A percentile compares a stretch with the other conserved stretches of the same genome.
phyloP scores from a whole-genome alignment of 2,329 filamentous ascomycete genomes.

The Alternaria brassicicola region DNA sequence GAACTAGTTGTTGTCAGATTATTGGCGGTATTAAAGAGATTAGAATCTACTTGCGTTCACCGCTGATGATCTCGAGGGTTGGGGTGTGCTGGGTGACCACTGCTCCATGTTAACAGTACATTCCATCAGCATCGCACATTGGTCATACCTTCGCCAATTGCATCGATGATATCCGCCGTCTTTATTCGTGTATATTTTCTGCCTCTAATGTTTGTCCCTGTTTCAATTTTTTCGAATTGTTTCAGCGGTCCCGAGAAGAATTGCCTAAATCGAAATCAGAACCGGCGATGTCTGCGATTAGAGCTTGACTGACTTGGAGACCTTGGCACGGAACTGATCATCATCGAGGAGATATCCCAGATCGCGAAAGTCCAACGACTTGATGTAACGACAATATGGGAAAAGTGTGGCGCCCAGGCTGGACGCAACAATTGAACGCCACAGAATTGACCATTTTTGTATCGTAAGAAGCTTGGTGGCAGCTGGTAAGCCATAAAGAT shows the following conservation, averaged over 20 bases:
- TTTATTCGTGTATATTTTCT: conserved; percentile 47
- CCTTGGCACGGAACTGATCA: conserved; percentile 62
- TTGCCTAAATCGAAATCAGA: conserved; percentile 42
- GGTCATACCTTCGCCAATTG: conserved; percentile 55
- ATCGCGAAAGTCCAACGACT: conserved; percentile 67
- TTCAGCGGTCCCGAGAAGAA: conserved; percentile 60
- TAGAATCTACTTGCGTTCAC: conserved; percentile 50
- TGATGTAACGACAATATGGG: conserved; percentile 73
- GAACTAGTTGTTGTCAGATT: conserved; percentile 47
- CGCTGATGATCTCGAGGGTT: conserved; percentile 65
- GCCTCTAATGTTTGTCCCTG: conserved; percentile 29
- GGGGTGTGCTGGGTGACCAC: conserved; percentile 56
- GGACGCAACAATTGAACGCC: conserved; percentile 72
- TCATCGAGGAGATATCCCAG: conserved; percentile 65
- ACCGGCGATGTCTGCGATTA: neutral
- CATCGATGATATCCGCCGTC: conserved; percentile 52
- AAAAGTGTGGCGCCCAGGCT: conserved; percentile 66
- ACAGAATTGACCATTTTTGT: conserved; percentile 67
- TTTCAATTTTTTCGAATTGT: conserved; percentile 48
- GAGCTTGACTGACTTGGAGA: conserved; percentile 57
- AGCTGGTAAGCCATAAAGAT: conserved; percentile 39
- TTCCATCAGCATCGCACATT: neutral
- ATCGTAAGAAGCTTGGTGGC: conserved; percentile 54
- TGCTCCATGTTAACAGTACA: conserved; percentile 28
- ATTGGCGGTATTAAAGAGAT: neutral